Evolutionary conservation across 257 asterid genomes (phyloP).

Genomic region (Petrea volubilis): DNA sequence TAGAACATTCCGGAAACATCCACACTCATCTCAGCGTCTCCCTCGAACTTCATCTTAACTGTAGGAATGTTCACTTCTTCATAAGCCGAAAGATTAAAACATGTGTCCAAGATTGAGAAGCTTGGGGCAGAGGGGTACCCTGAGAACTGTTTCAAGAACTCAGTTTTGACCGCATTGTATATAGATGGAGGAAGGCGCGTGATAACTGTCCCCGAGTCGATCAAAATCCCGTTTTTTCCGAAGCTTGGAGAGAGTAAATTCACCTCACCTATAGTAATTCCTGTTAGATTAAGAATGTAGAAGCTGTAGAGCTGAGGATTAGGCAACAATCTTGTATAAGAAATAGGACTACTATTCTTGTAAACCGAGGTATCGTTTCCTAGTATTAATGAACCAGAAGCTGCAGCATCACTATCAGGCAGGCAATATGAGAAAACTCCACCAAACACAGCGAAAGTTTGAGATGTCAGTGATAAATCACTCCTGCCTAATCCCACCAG

Average conservation of each 20-base stretch:
- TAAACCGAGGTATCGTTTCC: slow-evolving; percentile 52
- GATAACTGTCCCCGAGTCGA: slow-evolving; percentile 89
- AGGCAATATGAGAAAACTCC: slow-evolving; percentile 88
- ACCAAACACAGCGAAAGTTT: slow-evolving; percentile 51
- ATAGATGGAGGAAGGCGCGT: slow-evolving; percentile 77
- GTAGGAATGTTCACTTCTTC: slow-evolving; percentile 74
- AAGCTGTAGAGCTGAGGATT: slow-evolving; percentile 62
- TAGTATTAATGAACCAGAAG: slow-evolving; percentile 65
- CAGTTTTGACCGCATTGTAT: slow-evolving; percentile 53
- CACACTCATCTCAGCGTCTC: slow-evolving; percentile 60
- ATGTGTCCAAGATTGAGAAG: slow-evolving; percentile 77
- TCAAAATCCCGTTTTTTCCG: slow-evolving; percentile 48
- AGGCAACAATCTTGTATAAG: slow-evolving; percentile 57
- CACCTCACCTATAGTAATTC: slow-evolving; percentile 64
- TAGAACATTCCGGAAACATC: slow-evolving; percentile 74
- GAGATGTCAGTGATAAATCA: slow-evolving; percentile 68
- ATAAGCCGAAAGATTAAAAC: slow-evolving; percentile 69
- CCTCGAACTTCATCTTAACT: slow-evolving; percentile 61
- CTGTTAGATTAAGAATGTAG: slow-evolving; percentile 71
- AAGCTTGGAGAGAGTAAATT: slow-evolving; percentile 37
- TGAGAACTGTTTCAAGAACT: slow-evolving; percentile 79
- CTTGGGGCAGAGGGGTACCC: slow-evolving; percentile 70
- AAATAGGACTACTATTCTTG: slow-evolving; percentile 58
- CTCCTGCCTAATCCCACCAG: slow-evolving; percentile 85
- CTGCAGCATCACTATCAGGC: slow-evolving; percentile 51